Evolutionary conservation across 805 yeast species (phyloP).

Genomic region (Metschnikowia cerradonensis): DNA sequence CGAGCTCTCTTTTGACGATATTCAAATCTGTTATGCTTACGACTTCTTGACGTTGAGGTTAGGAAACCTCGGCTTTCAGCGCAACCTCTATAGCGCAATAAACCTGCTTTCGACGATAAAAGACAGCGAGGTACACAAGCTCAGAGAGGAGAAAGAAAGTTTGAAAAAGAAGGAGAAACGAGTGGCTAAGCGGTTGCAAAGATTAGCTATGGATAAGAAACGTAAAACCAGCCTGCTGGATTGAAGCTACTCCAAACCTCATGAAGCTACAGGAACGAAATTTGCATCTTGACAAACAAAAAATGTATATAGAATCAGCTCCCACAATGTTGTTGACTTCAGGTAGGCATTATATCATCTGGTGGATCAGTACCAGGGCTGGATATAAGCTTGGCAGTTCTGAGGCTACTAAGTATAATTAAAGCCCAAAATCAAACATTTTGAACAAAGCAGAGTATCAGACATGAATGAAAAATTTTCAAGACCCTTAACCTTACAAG

Average conservation of each 20-base stretch:
- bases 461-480: too few species aligned
- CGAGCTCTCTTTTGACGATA: constrained; percentile 21
- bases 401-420: background rate
- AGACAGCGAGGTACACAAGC: constrained; percentile 18
- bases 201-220: constrained; percentile 20
- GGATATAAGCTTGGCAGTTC: background rate
- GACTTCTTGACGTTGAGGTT: constrained; percentile 35
- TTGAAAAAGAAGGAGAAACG: constrained; percentile 29
- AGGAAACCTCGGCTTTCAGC: constrained; percentile 26
- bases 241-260: background rate
- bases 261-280: background rate
- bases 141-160: constrained; percentile 22
- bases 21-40: constrained; percentile 38
- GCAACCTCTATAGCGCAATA: constrained; percentile 22
- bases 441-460: too few species aligned
- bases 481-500: background rate
- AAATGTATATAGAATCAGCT: background rate
- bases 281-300: background rate
- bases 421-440: too few species aligned
- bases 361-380: background rate
- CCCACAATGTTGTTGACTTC: background rate
- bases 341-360: background rate
- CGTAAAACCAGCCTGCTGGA: constrained; percentile 3
- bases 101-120: constrained; percentile 19
- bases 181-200: constrained; percentile 32